Evolutionary conservation across 148 eudicot species (phyloP), one percentile per base, ranked within the genome.

Genomic region (Silene latifolia): DNA sequence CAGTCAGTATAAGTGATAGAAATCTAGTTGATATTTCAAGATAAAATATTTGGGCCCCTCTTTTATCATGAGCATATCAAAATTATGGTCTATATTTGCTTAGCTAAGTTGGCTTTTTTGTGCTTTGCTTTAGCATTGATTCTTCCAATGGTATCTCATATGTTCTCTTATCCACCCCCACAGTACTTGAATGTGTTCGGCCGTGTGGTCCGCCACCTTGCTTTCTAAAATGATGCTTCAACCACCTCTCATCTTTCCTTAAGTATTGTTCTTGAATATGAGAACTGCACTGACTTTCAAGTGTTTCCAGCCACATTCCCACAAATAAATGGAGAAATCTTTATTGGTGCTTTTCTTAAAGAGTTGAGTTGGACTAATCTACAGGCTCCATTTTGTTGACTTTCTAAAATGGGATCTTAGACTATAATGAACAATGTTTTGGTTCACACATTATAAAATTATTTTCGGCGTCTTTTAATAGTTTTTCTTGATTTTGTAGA

Each of bases 31-130:
- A 24, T 39, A n/a, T 62, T 62, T 74, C 42, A 32, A 35, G 72
- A 25, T 74, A 59, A 56, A 24, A 67, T 44, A 57, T 66, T 72
- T 4, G 60, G 63, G 65, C 21, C 75, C 64, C 44, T 27, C 69
- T 19, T 19, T 39, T 66, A 66, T 65, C 21, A 77, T 77, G 77
- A 72, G 83, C 83, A 69, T 81, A 81, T 81, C 80, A 81, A 77
- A 67, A 72, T 81, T 81, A 80, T 81, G 80, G 80, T 81, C 56
- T 77, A 69, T 15, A 62, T 81, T 20, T 67, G 32, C 54, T 61
- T 11, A 60, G 77, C 77, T 68, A 35, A 60, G 53, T 32, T 78
- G 77, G 71, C 74, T 51, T 75, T 44, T 63, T 5, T 60, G 14
- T 73, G 74, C 51, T 73, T 18, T 81, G 17, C 46, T 44, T 72